Base-by-base conservation (phyloP, 2,329 filamentous ascomycete species). In the Rutstroemia sydowiana region DNA sequence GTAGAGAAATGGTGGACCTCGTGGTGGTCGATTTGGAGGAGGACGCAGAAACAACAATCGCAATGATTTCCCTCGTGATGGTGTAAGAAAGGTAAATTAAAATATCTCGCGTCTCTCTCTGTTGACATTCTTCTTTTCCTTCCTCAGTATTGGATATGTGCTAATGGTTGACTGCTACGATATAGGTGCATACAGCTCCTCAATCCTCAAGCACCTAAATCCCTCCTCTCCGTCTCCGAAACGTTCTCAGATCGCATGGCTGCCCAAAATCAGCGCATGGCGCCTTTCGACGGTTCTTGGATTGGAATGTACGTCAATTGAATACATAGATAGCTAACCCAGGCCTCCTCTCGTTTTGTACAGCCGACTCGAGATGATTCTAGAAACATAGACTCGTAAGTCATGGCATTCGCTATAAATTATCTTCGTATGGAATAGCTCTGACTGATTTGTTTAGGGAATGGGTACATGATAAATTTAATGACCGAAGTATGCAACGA, bases 381-480 rank as follows among this genome's bases (percentile, higher is more conserved):
- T 56, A 77, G 81, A 70, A 83, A 85, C 68, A 73, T 88, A 63
- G 84, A 89, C 69, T 81, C 80, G 85, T 89, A 69, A 57, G 79
- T 72, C 42, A 31, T 16, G 10, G 13, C 11, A 30, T 13, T 39
- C 37, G 11, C n/a, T 21, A 8, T 10, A 21, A 26, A 4, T 26
- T 14, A n/a, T n/a, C n/a, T 4, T 7, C 10, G 7, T 13, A 11
- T 37, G 9, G 10, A 32, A n/a, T 13, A 8, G 26, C 34, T 20
- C 43, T 56, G 31, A 55, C 47, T 56, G 31, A 55, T 46, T 45
- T 48, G 41, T 26, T 51, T 49, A 88, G 88, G 66, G 90, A 95
- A 75, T 96, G 91, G 91, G 88, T 95, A 61, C 91, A 96, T 69
- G 88, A 95, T 72, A 87, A 84, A 67, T 95, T 82, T 68, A 87